Conservation (phyloP, 2,329 filamentous ascomycete genomes). For the Fusarium albosuccineum region DNA sequence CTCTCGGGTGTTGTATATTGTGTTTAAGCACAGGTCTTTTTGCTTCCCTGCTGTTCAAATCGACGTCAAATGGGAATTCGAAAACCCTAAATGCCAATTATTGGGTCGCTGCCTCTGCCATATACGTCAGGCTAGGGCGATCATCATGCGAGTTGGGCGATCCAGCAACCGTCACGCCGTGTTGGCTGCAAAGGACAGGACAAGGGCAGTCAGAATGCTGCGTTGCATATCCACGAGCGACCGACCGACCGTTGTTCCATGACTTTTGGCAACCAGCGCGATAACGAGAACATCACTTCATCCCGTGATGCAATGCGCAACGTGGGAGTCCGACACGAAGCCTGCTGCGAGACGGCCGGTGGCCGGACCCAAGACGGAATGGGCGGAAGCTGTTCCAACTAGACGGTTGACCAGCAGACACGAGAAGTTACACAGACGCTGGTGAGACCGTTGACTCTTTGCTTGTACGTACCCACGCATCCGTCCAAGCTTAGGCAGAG, state of each 20-base stretch:
- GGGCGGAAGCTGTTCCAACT: constrained; percentile 10
- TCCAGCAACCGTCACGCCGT: constrained; percentile 30
- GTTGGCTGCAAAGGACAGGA: constrained; percentile 5
- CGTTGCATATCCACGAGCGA: constrained; percentile 5
- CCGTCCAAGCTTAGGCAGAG: neutral
- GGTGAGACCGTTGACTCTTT: constrained; percentile 29
- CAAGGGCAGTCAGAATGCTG: neutral
- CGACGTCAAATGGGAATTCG: neutral
- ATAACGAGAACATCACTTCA: neutral
- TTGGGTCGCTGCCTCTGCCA: constrained; percentile 13
- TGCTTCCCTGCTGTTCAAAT: constrained; percentile 1
- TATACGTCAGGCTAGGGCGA: constrained; percentile 30
- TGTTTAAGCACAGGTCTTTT: neutral
- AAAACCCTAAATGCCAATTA: neutral
- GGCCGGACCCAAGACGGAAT: constrained; percentile 1
- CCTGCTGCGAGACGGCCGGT: constrained; percentile 20
- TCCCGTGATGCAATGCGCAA: constrained; percentile 40
- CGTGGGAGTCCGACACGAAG: constrained; percentile 19
- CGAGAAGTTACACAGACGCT: constrained; percentile 39
- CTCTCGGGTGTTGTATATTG: neutral
- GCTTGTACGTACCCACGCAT: neutral
- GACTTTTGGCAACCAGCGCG: too few species aligned
- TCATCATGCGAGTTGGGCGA: constrained; percentile 34
- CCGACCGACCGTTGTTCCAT: too few species aligned
- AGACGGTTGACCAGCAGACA: constrained; percentile 44